A percentile compares a stretch with the other conserved stretches of the same genome.
phyloP scores from a whole-genome alignment of 176 grass and related monocot genomes.

The Carex cristatella region DNA sequence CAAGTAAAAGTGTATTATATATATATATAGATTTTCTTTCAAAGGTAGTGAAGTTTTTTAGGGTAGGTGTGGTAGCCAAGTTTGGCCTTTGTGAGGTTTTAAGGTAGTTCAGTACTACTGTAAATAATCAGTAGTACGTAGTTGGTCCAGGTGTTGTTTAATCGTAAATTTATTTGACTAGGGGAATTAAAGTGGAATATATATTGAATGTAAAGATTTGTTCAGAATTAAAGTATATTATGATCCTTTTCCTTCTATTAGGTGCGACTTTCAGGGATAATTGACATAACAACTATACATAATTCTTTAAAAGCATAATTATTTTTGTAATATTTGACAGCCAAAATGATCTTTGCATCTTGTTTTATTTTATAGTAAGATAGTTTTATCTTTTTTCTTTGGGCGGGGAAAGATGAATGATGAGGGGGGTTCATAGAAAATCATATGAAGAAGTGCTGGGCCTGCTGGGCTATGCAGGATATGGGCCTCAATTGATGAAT shows the following conservation, averaged over 20 bases:
- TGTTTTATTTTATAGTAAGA: background rate
- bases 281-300: background rate
- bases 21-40: background rate
- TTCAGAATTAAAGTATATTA: background rate
- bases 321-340: background rate
- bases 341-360: background rate
- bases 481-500: background rate
- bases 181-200: background rate
- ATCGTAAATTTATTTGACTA: background rate
- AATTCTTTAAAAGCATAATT: background rate
- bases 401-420: background rate
- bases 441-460: background rate
- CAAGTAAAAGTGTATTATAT: background rate
- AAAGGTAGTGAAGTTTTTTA: background rate
- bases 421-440: background rate
- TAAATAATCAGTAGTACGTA: background rate
- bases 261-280: background rate
- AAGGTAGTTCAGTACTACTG: background rate
- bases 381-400: background rate
- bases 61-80: background rate
- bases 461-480: background rate
- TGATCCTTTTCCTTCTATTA: background rate
- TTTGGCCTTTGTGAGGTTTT: conserved; percentile 12
- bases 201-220: background rate
- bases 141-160: background rate